Evolutionary conservation across 2,329 filamentous ascomycete species (phyloP).

Genomic region (Fonsecaea pugnacius): DNA sequence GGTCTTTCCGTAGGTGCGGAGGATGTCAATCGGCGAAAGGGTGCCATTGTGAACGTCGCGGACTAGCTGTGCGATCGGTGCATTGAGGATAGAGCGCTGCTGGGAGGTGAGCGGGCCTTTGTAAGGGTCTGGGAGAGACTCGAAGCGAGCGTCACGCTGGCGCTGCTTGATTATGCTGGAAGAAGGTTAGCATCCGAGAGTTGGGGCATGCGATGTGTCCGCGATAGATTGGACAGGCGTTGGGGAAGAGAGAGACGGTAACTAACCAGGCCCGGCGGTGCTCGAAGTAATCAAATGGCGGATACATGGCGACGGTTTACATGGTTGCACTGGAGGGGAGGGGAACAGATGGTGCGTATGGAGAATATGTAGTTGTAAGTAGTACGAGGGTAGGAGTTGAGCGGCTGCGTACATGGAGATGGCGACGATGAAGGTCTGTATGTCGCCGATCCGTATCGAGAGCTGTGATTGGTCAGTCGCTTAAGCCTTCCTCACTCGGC

Average conservation of each 20-base stretch:
- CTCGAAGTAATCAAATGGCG: constrained; percentile 69
- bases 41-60: constrained; percentile 73
- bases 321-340: constrained; percentile 7
- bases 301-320: constrained; percentile 47
- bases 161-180: constrained; percentile 76
- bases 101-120: constrained; percentile 65
- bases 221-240: too few relatives aligned
- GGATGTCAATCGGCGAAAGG: constrained; percentile 70
- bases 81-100: constrained; percentile 71
- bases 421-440: not conserved
- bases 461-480: not conserved
- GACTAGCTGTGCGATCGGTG: constrained; percentile 78
- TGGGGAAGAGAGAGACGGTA: not conserved
- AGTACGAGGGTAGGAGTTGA: constrained; percentile 1
- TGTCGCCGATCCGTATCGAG: not conserved
- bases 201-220: not conserved
- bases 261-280: constrained; percentile 73
- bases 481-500: not conserved
- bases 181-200: constrained; percentile 11
- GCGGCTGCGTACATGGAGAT: not conserved
- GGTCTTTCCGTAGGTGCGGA: constrained; percentile 86
- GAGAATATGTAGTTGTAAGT: not conserved
- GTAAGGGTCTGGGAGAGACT: constrained; percentile 68
- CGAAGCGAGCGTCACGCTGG: constrained; percentile 72
- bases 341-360: not conserved